Conservation (phyloP, 177 flowering plant genomes). For the Vitis hybrid region DNA sequence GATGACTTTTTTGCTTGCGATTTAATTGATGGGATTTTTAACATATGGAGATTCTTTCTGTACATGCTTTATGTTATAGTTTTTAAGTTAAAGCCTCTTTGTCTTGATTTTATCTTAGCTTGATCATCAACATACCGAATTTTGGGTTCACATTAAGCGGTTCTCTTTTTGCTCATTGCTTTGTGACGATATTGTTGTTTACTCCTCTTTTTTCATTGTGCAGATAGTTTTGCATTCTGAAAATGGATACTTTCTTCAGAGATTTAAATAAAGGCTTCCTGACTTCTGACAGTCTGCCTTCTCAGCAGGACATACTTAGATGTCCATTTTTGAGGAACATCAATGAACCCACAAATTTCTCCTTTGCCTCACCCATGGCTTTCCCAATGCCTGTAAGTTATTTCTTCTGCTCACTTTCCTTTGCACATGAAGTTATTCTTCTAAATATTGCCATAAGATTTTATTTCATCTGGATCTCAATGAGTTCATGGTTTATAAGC, state of each 20-base stretch:
- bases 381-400: slow-evolving; percentile 37
- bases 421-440: slow-evolving; percentile 1
- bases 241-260: slow-evolving; percentile 33
- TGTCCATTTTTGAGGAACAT: slow-evolving; percentile 51
- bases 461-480: neutral
- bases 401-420: neutral
- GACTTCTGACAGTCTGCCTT: slow-evolving; percentile 12
- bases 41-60: no score
- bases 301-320: slow-evolving; percentile 2
- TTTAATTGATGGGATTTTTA: no score
- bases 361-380: slow-evolving; percentile 36
- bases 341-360: slow-evolving; percentile 49
- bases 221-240: slow-evolving; percentile 5
- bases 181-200: neutral
- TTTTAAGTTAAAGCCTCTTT: no score
- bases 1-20: no score
- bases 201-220: neutral
- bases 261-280: slow-evolving; percentile 17
- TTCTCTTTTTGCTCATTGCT: neutral
- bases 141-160: no score
- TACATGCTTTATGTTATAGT: no score
- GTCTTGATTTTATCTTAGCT: no score
- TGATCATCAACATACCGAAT: no score
- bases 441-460: neutral
- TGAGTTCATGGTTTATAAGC: neutral